Base-by-base conservation (phyloP, 345 rosid genomes). In the Boechera retrofracta region DNA sequence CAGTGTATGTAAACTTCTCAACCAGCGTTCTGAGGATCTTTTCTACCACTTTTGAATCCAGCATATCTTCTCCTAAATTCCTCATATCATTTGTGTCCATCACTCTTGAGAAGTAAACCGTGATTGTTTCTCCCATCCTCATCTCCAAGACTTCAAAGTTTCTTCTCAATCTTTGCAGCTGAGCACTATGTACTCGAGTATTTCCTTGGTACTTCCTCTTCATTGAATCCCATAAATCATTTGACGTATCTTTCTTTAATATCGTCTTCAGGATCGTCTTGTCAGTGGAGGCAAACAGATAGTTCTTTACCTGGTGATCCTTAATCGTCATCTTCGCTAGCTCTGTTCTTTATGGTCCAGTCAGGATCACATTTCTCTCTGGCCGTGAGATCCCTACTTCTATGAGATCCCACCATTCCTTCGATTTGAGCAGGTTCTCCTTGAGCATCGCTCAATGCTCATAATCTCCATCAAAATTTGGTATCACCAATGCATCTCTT, bases 271-370 rank as follows among this genome's bases (percentile, higher is more conserved):
- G 11, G 10, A 49, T 49, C 2, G 11, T 18, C 26, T 51, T 51
- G 8, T 51, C 12, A 3, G 18, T 51, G 4, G 26, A 51, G 0
- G 5, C 12, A 51, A 51, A 51, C 1, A 51, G 2, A 3, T 54
- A 54, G 0, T 54, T 54, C 28, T 26, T 54, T n/a, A 54, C 58
- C 8, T 54, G 26, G 2, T 1, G 33, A 54, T 54, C 58, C n/a
- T 10, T 54, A 3, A 26, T 0, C 0, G 4, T 54, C 58, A 4
- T 4, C 15, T 26, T 33, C 0, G n/a, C 58, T 0, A 4, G 1
- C n/a, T 44, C 6, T 0, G 48, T 44, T 4, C 48, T 4, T 4
- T 44, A 16, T 0, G 6, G 5, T 44, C 16, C 48, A 1, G 7
- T 4, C 1, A 44, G 6, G 0, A 49, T 49, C 11, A 49, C 28